phyloP scores from a whole-genome alignment of 306 rosid species.

The Lithocarpus polystachyus region DNA sequence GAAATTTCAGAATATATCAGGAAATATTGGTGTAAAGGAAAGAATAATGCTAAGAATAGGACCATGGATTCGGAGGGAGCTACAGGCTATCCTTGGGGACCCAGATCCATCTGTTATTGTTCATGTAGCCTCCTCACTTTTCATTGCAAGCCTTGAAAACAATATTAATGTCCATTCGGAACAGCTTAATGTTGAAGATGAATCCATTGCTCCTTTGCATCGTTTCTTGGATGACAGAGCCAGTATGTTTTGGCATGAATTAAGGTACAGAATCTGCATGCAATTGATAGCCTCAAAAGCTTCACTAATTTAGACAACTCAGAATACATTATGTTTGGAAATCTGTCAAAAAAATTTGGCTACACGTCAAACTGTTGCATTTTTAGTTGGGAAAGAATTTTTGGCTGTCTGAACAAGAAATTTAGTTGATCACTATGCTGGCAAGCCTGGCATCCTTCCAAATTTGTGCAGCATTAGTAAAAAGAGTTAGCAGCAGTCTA shows the following conservation, averaged over 20 bases:
- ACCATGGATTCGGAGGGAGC: constrained; percentile 66
- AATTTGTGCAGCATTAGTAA: background rate
- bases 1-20: constrained; percentile 19
- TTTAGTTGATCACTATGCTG: background rate
- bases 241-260: constrained; percentile 53
- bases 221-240: constrained; percentile 46
- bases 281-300: background rate
- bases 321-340: background rate
- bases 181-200: constrained; percentile 27
- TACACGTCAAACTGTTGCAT: background rate
- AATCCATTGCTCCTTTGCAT: constrained; percentile 31
- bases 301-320: background rate
- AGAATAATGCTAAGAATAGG: constrained; percentile 40
- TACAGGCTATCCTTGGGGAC: constrained; percentile 48
- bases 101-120: constrained; percentile 53
- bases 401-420: background rate
- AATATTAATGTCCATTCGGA: constrained; percentile 15
- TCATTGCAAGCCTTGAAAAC: constrained; percentile 36
- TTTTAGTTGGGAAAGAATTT: background rate
- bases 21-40: constrained; percentile 26
- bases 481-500: background rate
- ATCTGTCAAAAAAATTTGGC: background rate
- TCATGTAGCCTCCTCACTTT: constrained; percentile 47
- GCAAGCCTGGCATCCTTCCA: background rate
- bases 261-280: constrained; percentile 34